phyloP scores from a whole-genome alignment of 2,329 filamentous ascomycete species.

The Phoma sp. region DNA sequence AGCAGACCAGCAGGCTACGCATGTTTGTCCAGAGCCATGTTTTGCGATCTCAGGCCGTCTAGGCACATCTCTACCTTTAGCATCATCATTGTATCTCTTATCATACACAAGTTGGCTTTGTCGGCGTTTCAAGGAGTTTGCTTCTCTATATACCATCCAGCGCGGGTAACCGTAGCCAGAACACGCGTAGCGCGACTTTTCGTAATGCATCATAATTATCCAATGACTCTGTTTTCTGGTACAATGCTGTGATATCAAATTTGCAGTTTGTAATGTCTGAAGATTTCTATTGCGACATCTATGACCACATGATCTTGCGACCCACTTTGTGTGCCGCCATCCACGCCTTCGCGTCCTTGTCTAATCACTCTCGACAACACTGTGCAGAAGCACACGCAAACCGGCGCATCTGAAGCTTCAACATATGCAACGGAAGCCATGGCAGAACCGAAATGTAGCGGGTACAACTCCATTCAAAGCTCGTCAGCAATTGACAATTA shows the following conservation, averaged over 20 bases:
- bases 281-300: not conserved
- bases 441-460: not conserved
- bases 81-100: not conserved
- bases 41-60: slow-evolving; percentile 13
- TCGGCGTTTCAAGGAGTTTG: slow-evolving; percentile 11
- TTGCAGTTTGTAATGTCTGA: not conserved
- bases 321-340: not conserved
- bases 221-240: not conserved
- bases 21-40: slow-evolving; percentile 12
- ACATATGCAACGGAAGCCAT: not conserved
- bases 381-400: slow-evolving; percentile 20
- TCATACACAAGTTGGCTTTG: not conserved
- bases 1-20: slow-evolving; percentile 25
- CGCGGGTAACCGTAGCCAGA: slow-evolving; percentile 12
- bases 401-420: not conserved
- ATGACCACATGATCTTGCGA: not conserved
- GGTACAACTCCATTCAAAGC: not conserved
- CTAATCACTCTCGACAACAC: not conserved
- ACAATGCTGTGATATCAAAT: not conserved
- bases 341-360: not conserved
- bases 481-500: not conserved
- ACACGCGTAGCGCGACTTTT: slow-evolving; percentile 11
- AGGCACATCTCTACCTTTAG: not conserved
- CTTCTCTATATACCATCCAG: slow-evolving; percentile 14
- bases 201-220: not conserved